Evolutionary conservation across 2,329 filamentous ascomycete species (phyloP).

Genomic region (Curvularia sp.): DNA sequence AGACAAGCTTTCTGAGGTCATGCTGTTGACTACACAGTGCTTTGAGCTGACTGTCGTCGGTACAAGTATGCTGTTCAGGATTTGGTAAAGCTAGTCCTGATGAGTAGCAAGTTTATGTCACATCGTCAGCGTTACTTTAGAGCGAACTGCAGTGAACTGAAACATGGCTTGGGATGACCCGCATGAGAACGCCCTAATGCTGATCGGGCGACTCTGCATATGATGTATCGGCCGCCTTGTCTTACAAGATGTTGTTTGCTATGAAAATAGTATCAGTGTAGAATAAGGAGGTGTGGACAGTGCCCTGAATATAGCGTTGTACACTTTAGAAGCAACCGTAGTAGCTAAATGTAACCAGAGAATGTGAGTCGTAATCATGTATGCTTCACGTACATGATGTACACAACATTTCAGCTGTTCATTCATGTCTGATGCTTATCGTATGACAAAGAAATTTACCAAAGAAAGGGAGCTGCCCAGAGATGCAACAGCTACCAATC

Average conservation of each 20-base stretch:
- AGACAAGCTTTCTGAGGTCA: background rate
- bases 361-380: background rate
- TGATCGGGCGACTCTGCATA: background rate
- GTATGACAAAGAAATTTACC: background rate
- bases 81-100: background rate
- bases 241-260: background rate
- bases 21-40: conserved; percentile 2
- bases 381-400: background rate
- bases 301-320: background rate
- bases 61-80: background rate
- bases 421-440: background rate
- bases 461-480: background rate
- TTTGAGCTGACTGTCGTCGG: conserved; percentile 3
- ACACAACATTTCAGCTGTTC: background rate
- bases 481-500: background rate
- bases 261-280: background rate
- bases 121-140: background rate
- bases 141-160: background rate
- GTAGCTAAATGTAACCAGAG: background rate
- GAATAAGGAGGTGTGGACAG: background rate
- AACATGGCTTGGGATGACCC: background rate
- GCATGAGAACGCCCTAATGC: background rate
- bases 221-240: background rate
- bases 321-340: background rate
- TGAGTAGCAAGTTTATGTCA: conserved; percentile 3